These are phyloP conservation scores for Ulmus americana DNA, from an alignment of 331 rosid species.

Conservation along the genomic window DNA sequence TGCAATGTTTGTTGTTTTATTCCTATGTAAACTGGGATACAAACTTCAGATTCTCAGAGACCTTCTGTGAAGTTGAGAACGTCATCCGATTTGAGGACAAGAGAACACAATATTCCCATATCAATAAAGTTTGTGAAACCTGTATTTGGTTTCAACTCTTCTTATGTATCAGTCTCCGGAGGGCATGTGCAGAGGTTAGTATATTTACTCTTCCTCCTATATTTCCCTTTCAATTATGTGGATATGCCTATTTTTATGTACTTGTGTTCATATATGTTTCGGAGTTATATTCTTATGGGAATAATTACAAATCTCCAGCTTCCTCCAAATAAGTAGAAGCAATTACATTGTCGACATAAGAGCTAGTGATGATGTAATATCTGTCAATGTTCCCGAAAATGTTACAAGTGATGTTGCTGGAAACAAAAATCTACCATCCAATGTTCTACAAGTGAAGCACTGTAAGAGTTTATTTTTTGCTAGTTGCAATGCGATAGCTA, in stretches of 20 bases:
- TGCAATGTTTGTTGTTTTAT: too few relatives aligned
- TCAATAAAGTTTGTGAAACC: slow-evolving; percentile 58
- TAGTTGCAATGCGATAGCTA: neutral
- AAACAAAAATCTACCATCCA: slow-evolving; percentile 76
- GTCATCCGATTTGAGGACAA: slow-evolving; percentile 58
- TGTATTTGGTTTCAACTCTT: slow-evolving; percentile 70
- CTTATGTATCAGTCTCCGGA: slow-evolving; percentile 60
- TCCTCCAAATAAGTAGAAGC: slow-evolving; percentile 42
- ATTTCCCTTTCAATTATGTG: neutral
- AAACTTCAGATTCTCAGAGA: slow-evolving; percentile 60
- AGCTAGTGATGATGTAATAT: slow-evolving; percentile 45
- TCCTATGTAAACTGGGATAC: slow-evolving; percentile 12
- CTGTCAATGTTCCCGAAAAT: slow-evolving; percentile 65
- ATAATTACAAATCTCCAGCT: slow-evolving; percentile 39
- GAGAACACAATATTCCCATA: slow-evolving; percentile 48
- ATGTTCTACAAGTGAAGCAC: slow-evolving; percentile 80
- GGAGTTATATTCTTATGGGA: slow-evolving; percentile 18
- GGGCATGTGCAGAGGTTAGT: slow-evolving; percentile 66
- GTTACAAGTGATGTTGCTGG: slow-evolving; percentile 71
- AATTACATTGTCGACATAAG: slow-evolving; percentile 48
- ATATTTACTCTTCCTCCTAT: slow-evolving; percentile 2
- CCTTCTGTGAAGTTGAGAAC: slow-evolving; percentile 75
- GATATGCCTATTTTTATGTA: neutral
- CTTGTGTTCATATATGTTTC: neutral
- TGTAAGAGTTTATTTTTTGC: slow-evolving; percentile 50